Evolutionary conservation across 805 yeast species (phyloP).

Genomic region (Zygosaccharomyces rouxii): DNA sequence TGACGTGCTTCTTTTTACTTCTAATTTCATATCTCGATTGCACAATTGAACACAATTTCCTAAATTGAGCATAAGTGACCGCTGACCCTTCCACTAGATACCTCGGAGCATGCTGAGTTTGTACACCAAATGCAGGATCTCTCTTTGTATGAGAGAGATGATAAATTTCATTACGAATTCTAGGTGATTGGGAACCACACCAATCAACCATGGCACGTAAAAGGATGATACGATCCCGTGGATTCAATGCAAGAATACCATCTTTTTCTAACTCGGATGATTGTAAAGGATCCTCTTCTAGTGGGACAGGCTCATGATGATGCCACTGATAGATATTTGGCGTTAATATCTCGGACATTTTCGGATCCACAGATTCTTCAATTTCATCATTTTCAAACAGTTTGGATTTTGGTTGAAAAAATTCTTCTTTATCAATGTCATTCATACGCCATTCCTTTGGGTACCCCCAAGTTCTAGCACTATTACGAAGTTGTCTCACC

Average conservation of each 20-base stretch:
- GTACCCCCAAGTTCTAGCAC: slow-evolving; percentile 28
- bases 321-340: slow-evolving; percentile 21
- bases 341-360: slow-evolving; percentile 19
- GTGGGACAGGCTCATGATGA: slow-evolving; percentile 14
- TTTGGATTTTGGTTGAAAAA: slow-evolving; percentile 13
- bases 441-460: slow-evolving; percentile 29
- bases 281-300: slow-evolving; percentile 27
- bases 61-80: slow-evolving; percentile 22
- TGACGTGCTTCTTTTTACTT: slow-evolving; percentile 23
- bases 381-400: slow-evolving; percentile 18
- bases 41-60: slow-evolving; percentile 25
- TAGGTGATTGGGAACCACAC: slow-evolving; percentile 24
- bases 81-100: slow-evolving; percentile 24
- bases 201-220: slow-evolving; percentile 25
- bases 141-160: slow-evolving; percentile 25
- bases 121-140: slow-evolving; percentile 28
- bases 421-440: slow-evolving; percentile 6
- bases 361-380: slow-evolving; percentile 21
- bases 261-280: slow-evolving; percentile 20
- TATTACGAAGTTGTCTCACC: slow-evolving; percentile 21
- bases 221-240: slow-evolving; percentile 26
- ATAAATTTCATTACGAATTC: slow-evolving; percentile 29
- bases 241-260: slow-evolving; percentile 26
- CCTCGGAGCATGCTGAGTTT: slow-evolving; percentile 28
- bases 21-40: slow-evolving; percentile 25